A percentile compares a stretch with the other conserved stretches of the same genome.
These are phyloP conservation scores for Linnemannia schmuckeri DNA, from an alignment of 192 early-diverging fungal species.

Conservation along the genomic window DNA sequence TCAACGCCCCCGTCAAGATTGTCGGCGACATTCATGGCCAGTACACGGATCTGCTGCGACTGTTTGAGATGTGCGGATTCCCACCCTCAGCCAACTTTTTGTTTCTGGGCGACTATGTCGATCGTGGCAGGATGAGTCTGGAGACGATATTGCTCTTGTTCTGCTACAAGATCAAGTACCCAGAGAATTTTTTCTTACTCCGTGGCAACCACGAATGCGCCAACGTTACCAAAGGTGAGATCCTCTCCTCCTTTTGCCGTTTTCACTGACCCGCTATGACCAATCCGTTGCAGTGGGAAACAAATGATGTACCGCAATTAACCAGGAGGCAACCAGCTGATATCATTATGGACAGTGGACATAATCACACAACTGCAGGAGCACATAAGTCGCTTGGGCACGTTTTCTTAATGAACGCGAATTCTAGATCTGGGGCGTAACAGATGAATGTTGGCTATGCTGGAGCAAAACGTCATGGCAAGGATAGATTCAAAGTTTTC, in stretches of 20 bases:
- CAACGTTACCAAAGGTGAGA: conserved; percentile 85
- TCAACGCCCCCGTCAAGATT: conserved; percentile 83
- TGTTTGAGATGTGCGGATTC: conserved; percentile 95
- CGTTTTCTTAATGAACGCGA: not conserved
- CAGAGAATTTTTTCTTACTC: conserved; percentile 95
- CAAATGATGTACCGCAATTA: not conserved
- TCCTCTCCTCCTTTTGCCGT: too few species aligned
- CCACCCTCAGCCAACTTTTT: conserved; percentile 93
- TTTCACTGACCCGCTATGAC: too few species aligned
- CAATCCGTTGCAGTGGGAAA: too few species aligned
- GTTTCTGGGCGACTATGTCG: conserved; percentile 97
- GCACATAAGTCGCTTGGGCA: not conserved
- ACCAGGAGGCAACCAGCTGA: not conserved
- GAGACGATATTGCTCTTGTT: conserved; percentile 95
- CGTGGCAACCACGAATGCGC: conserved; percentile 98
- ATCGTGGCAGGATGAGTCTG: conserved; percentile 94
- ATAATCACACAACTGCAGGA: not conserved
- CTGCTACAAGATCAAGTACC: conserved; percentile 97
- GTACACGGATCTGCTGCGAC: conserved; percentile 90
- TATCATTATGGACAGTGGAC: not conserved
- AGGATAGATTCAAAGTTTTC: too few species aligned
- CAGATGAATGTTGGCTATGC: not conserved
- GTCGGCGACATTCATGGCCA: conserved; percentile 97
- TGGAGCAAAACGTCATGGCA: not conserved
- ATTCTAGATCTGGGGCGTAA: not conserved